These are phyloP conservation scores for Deinandra increscens DNA, from an alignment of 129 eudicot species.

Conservation along the genomic window DNA sequence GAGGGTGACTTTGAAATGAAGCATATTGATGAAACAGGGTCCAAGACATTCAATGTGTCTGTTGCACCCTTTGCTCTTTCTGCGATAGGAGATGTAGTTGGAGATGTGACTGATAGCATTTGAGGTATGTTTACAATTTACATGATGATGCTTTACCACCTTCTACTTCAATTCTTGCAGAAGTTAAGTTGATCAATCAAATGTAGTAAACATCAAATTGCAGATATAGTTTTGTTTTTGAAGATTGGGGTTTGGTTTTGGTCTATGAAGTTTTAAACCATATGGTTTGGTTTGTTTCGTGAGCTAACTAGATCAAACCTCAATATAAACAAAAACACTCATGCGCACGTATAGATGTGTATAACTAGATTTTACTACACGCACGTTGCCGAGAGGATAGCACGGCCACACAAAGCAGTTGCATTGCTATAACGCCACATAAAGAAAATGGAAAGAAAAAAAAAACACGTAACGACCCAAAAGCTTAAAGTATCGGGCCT, in stretches of 20 bases:
- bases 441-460: no score
- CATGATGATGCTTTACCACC: neutral
- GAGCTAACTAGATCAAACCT: neutral
- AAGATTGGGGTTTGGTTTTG: neutral
- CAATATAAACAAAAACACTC: no score
- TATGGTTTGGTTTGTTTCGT: neutral
- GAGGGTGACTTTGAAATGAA: slow-evolving; percentile 95
- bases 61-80: slow-evolving; percentile 86
- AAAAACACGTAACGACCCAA: no score
- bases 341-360: no score
- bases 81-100: no score
- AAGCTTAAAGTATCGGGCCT: no score
- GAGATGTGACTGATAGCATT: slow-evolving; percentile 55
- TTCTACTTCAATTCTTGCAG: neutral
- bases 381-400: no score
- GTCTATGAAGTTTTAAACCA: neutral
- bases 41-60: slow-evolving; percentile 70
- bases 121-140: slow-evolving; percentile 23
- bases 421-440: no score
- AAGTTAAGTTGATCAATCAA: neutral
- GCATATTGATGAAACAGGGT: slow-evolving; percentile 65
- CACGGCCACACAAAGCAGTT: no score
- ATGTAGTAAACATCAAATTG: neutral
- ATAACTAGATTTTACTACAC: no score
- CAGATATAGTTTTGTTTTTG: neutral